Conservation (phyloP, 768 basidiomycete genomes). For the Roridomyces roridus region DNA sequence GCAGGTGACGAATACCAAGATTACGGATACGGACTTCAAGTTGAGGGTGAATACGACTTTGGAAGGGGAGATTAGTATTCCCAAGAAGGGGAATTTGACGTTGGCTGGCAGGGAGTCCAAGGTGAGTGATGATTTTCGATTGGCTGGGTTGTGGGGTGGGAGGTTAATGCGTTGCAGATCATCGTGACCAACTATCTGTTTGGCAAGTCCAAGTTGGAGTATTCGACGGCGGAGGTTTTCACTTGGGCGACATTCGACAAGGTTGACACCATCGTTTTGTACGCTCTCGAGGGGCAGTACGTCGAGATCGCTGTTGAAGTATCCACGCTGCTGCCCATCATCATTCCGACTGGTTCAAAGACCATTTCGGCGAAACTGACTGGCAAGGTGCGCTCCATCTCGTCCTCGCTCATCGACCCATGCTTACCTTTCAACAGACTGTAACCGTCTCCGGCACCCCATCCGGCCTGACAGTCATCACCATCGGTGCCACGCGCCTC, state of each 20-base stretch:
- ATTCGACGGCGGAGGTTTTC: slow-evolving; percentile 67
- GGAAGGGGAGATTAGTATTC: slow-evolving; percentile 45
- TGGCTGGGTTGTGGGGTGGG: too few relatives aligned
- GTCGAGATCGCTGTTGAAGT: slow-evolving; percentile 35
- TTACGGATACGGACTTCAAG: slow-evolving; percentile 49
- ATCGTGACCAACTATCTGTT: slow-evolving; percentile 69
- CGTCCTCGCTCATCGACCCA: too few relatives aligned
- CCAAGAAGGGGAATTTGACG: slow-evolving; percentile 49
- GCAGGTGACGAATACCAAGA: slow-evolving; percentile 53
- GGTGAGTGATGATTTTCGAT: not conserved
- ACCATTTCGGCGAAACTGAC: slow-evolving; percentile 27
- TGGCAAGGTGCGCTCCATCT: slow-evolving; percentile 22
- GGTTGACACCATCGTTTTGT: slow-evolving; percentile 42
- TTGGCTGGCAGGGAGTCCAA: slow-evolving; percentile 71
- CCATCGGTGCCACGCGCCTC: slow-evolving; percentile 53
- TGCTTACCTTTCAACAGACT: slow-evolving; percentile 28
- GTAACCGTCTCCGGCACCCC: slow-evolving; percentile 52
- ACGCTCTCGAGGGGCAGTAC: slow-evolving; percentile 43
- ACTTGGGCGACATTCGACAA: slow-evolving; percentile 47
- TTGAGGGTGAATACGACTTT: slow-evolving; percentile 55
- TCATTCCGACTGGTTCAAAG: slow-evolving; percentile 26
- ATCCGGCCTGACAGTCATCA: slow-evolving; percentile 41
- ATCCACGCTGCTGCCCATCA: slow-evolving; percentile 16
- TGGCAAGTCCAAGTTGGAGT: slow-evolving; percentile 56
- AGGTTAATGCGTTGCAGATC: slow-evolving; percentile 39